Base-by-base conservation (phyloP, 2,329 filamentous ascomycete genomes). In the Ophiostoma tasmaniense region DNA sequence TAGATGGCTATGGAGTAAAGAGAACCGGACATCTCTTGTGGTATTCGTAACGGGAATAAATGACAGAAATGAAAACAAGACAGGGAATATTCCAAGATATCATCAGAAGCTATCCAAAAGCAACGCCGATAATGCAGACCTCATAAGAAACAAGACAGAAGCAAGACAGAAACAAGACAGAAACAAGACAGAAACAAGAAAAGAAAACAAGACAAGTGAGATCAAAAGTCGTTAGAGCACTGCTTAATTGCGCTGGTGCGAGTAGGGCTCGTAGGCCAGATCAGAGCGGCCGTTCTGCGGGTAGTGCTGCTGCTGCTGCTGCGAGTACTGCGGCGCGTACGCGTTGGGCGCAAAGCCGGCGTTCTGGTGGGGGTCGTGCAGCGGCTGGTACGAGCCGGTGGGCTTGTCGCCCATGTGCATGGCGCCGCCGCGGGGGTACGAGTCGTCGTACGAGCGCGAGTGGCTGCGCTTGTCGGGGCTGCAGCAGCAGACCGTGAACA, bases 401-500 rank as follows among this genome's bases (percentile, higher is more conserved):
- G 82, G 78, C 80, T 87, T 86, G 81, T 87, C 85, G 76, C 75
- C 76, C 70, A 83, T 80, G 67, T 68, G 7, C 14, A 61, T 17
- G 55, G 55, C 25, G n/a, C 30, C 59, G 28, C 33, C 45, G 52
- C n/a, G 67, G 64, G 75, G 66, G 64, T 74, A 42, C 39, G 65
- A 59, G 72, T 72, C 69, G 72, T 77, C 74, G 64, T 74, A 42
- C 39, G 65, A 67, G 72, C 77, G 66, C 50, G 66, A 33, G 50
- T 35, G 71, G 71, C 76, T 77, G 25, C 69, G 69, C 74, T 77
- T 78, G 73, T 92, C 91, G 74, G 81, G 79, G 69, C 85, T 88
- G 84, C 93, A 97, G 87, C 93, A 98, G 89, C 94, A 98, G 75
- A 90, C 86, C 78, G 89, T 92, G 78, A 96, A 87, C 76, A 93